Conservation (phyloP, 257 asterid genomes). For the Solanum stenotomum region DNA sequence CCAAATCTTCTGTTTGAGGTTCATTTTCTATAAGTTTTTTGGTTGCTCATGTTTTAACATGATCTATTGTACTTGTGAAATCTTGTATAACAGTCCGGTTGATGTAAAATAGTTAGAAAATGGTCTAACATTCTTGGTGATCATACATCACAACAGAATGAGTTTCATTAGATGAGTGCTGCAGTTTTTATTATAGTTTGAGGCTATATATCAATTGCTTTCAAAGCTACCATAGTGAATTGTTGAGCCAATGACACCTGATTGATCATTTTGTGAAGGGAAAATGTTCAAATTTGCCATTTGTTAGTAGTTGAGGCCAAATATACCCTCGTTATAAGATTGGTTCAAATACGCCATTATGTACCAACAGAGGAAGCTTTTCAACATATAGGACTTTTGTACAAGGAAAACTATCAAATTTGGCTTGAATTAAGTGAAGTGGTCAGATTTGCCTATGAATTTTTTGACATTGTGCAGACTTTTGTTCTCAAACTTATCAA, state of each 20-base stretch:
- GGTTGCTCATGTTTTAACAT: not conserved
- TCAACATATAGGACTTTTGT: not conserved
- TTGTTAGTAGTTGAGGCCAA: not conserved
- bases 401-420: not conserved
- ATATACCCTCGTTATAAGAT: not conserved
- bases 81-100: not conserved
- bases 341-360: not conserved
- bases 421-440: not conserved
- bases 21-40: not conserved
- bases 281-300: not conserved
- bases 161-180: not conserved
- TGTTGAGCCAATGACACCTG: not conserved
- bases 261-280: not conserved
- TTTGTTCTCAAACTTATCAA: not conserved
- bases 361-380: not conserved
- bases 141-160: not conserved
- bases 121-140: not conserved
- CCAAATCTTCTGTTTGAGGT: conserved; percentile 13
- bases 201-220: not conserved
- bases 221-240: not conserved
- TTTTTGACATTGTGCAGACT: not conserved
- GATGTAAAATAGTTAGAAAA: not conserved
- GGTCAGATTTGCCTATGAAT: not conserved
- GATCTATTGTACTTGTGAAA: not conserved
- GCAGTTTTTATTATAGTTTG: not conserved